These are phyloP conservation scores for Fusarium sp. DNA, from an alignment of 2,329 filamentous ascomycete species.

Conservation along the genomic window DNA sequence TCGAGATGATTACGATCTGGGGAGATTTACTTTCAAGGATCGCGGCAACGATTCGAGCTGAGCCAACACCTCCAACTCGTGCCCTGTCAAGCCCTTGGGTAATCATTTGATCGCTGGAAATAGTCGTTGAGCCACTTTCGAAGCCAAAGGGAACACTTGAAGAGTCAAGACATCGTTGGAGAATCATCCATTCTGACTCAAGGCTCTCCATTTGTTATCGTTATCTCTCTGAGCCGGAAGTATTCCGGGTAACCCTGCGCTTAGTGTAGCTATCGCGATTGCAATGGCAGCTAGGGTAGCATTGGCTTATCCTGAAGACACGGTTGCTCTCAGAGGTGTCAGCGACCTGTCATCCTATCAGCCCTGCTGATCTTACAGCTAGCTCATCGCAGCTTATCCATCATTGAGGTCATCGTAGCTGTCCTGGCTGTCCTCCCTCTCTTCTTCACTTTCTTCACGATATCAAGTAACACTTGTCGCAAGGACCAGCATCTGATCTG, in stretches of 20 bases:
- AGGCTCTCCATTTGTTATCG: neutral
- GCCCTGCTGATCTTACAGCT: neutral
- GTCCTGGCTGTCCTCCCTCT: neutral
- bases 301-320: neutral
- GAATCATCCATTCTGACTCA: neutral
- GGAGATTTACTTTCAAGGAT: constrained; percentile 28
- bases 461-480: neutral
- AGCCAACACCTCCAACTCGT: neutral
- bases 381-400: neutral
- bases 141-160: neutral
- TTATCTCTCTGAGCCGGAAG: neutral
- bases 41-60: constrained; percentile 16
- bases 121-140: neutral
- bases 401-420: neutral
- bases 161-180: neutral
- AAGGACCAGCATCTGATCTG: constrained; percentile 3
- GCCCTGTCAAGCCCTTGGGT: neutral
- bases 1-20: constrained; percentile 38
- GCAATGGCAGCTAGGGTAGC: neutral
- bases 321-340: neutral
- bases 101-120: neutral
- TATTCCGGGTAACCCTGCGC: neutral
- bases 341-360: neutral
- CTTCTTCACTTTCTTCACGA: neutral
- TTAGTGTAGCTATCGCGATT: neutral